Evolutionary conservation across 1,284 basidiomycete genomes (phyloP).

Genomic region (Trametes sp.): DNA sequence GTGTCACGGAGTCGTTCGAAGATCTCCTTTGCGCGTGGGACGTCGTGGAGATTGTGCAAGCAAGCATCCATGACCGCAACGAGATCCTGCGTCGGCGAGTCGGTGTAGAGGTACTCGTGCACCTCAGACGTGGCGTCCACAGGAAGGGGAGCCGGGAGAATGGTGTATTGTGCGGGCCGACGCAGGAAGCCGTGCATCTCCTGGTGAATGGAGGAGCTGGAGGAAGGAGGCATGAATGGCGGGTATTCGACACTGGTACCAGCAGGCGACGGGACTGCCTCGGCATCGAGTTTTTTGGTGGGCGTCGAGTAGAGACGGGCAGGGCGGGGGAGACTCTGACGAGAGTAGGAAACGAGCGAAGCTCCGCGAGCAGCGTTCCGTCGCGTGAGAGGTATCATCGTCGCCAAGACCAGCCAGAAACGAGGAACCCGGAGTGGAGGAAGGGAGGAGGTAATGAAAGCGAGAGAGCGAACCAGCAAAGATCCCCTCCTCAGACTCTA

Average conservation of each 20-base stretch:
- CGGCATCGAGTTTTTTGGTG: constrained; percentile 59
- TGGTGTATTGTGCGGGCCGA: constrained; percentile 55
- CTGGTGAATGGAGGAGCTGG: constrained; percentile 13
- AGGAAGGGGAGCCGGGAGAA: constrained; percentile 71
- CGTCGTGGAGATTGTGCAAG: constrained; percentile 74
- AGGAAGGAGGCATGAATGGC: constrained; percentile 45
- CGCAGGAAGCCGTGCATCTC: constrained; percentile 59
- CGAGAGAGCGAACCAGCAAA: constrained; percentile 26
- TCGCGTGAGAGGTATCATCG: constrained; percentile 44
- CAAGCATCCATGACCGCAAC: constrained; percentile 83
- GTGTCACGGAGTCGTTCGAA: constrained; percentile 65
- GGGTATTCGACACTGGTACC: constrained; percentile 48
- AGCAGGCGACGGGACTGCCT: constrained; percentile 55
- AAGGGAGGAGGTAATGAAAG: background rate
- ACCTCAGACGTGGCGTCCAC: constrained; percentile 46
- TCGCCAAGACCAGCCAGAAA: constrained; percentile 8
- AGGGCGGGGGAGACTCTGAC: constrained; percentile 71
- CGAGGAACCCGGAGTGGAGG: background rate
- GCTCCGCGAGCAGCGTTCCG: constrained; percentile 51
- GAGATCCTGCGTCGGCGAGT: constrained; percentile 70
- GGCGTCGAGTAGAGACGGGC: constrained; percentile 72
- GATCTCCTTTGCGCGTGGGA: constrained; percentile 71
- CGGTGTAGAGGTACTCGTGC: constrained; percentile 67
- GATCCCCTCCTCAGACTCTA: constrained; percentile 28
- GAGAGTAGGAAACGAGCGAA: constrained; percentile 69